Evolutionary conservation across 352 stramenopile genomes (phyloP).

Genomic region (Globisporangium sylvaticum): DNA sequence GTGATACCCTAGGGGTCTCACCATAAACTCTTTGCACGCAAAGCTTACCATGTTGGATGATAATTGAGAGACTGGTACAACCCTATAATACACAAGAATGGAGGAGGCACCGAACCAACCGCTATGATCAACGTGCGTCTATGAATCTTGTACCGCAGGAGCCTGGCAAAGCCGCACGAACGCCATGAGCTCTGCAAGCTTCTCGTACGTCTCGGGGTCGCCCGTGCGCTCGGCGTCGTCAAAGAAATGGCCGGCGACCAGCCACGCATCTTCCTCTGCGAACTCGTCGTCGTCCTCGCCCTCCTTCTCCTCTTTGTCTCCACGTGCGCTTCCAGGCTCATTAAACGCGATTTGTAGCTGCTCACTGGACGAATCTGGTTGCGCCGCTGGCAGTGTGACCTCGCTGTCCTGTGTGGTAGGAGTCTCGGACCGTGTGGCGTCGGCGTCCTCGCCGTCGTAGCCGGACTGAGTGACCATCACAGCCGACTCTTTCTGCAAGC

Average conservation of each 20-base stretch:
- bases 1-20: not conserved
- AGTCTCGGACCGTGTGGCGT: not conserved
- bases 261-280: constrained; percentile 11
- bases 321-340: not conserved
- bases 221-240: constrained; percentile 18
- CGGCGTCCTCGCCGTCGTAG: not conserved
- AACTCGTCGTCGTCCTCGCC: constrained; percentile 4
- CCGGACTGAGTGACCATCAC: not conserved
- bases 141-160: not conserved
- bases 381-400: not conserved
- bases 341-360: not conserved
- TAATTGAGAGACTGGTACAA: not conserved
- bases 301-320: not conserved
- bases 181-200: constrained; percentile 41
- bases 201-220: constrained; percentile 51
- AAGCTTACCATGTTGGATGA: not conserved
- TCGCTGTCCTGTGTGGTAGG: not conserved
- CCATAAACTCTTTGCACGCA: not conserved
- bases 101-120: no score
- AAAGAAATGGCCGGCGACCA: constrained; percentile 6
- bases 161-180: constrained; percentile 21
- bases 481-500: not conserved
- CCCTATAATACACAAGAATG: no score
- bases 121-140: no score
- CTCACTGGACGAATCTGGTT: not conserved